phyloP scores from a whole-genome alignment of 2,329 filamentous ascomycete genomes.

The Periconia digitata region DNA sequence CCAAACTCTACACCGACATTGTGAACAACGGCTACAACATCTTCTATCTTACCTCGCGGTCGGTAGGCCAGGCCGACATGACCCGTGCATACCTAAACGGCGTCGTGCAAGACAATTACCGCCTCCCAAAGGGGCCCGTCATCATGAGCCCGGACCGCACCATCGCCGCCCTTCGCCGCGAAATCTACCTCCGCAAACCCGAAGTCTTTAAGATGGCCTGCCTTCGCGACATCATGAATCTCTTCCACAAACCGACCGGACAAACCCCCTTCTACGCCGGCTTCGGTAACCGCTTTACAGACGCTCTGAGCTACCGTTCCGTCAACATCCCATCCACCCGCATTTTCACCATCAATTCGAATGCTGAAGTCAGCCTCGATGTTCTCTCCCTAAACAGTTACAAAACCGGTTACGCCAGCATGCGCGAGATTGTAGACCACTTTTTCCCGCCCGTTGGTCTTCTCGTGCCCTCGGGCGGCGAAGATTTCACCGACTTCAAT shows the following conservation, averaged over 20 bases:
- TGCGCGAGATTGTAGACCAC: constrained; percentile 96
- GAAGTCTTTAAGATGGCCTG: constrained; percentile 99
- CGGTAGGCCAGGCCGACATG: constrained; percentile 88
- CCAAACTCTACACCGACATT: constrained; percentile 96
- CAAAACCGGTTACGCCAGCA: constrained; percentile 94
- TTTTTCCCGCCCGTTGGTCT: constrained; percentile 93
- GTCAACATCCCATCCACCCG: constrained; percentile 92
- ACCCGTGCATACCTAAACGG: constrained; percentile 89
- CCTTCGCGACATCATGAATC: constrained; percentile 84
- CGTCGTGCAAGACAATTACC: constrained; percentile 84
- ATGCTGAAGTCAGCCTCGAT: constrained; percentile 91
- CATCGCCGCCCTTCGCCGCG: constrained; percentile 86
- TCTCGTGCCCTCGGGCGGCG: constrained; percentile 83
- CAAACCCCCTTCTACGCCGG: constrained; percentile 91
- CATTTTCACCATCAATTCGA: constrained; percentile 98
- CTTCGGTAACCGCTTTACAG: constrained; percentile 94
- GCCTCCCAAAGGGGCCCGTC: constrained; percentile 84
- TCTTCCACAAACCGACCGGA: constrained; percentile 67
- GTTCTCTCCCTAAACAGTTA: constrained; percentile 89
- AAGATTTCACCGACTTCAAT: constrained; percentile 95
- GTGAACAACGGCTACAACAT: constrained; percentile 96
- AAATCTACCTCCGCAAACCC: constrained; percentile 93
- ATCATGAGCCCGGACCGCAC: constrained; percentile 95
- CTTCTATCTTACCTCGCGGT: constrained; percentile 93
- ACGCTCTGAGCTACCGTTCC: constrained; percentile 92